A percentile compares a stretch with the other conserved stretches of the same genome.
phyloP scores from a whole-genome alignment of 1,284 basidiomycete species.

The Ceratorhiza oryzae-sativae region DNA sequence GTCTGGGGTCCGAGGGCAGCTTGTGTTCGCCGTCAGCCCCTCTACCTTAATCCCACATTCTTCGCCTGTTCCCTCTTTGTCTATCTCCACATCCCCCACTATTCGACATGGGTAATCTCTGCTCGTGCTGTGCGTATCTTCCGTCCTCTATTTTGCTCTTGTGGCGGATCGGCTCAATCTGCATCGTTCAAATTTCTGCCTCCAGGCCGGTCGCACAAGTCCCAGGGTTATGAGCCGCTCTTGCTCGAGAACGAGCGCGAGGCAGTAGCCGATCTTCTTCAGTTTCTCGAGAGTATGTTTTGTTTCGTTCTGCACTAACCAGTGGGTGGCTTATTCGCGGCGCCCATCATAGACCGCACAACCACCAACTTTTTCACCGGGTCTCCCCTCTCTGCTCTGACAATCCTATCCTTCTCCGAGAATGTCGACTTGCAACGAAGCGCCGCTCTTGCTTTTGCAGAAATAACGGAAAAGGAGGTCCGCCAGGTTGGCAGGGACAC shows the following conservation, averaged over 20 bases:
- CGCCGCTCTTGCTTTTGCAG: conserved; percentile 97
- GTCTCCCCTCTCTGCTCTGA: conserved; percentile 90
- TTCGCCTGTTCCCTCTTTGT: background rate
- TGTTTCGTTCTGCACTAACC: conserved; percentile 5
- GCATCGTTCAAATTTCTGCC: conserved; percentile 27
- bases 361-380: conserved; percentile 97
- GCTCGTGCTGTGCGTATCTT: conserved; percentile 32
- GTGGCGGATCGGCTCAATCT: conserved; percentile 21
- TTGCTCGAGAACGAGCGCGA: conserved; percentile 98
- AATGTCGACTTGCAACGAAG: conserved; percentile 99
- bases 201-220: conserved; percentile 48
- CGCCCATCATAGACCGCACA: conserved; percentile 73
- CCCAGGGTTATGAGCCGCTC: conserved; percentile 90
- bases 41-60: conserved; percentile 27
- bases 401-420: conserved; percentile 97
- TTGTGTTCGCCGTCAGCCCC: conserved; percentile 33
- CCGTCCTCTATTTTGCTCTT: background rate
- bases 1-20: conserved; percentile 18
- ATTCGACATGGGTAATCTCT: conserved; percentile 33
- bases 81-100: background rate
- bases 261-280: conserved; percentile 96
- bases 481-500: conserved; percentile 96
- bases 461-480: conserved; percentile 99
- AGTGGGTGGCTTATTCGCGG: conserved; percentile 26
- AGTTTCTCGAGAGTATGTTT: conserved; percentile 93